These are phyloP conservation scores for Intubia oerlemansii DNA, from an alignment of 2,329 filamentous ascomycete genomes.

Conservation along the genomic window DNA sequence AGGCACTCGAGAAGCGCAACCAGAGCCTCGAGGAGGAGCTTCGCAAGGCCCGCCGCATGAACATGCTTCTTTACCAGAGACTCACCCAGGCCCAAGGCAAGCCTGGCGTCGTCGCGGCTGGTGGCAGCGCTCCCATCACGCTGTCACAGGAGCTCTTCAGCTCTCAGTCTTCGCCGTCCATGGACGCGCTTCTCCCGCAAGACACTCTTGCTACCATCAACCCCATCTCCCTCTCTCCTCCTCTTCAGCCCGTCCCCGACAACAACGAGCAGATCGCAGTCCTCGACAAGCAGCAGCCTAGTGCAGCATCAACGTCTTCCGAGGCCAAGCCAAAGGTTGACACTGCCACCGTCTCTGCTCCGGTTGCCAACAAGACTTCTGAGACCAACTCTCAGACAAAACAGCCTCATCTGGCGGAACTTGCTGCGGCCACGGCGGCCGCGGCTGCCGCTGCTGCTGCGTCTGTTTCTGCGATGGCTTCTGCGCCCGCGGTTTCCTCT, in stretches of 20 bases:
- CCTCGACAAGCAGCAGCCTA: neutral
- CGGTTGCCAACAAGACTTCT: too few species aligned
- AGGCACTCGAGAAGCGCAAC: constrained; percentile 61
- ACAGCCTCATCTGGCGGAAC: neutral
- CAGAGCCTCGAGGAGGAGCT: constrained; percentile 45
- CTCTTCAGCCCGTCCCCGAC: constrained; percentile 30
- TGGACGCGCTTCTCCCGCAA: constrained; percentile 23
- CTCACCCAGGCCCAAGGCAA: constrained; percentile 25
- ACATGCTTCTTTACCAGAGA: constrained; percentile 25
- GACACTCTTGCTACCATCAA: too few species aligned
- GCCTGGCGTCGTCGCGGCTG: constrained; percentile 20
- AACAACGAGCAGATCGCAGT: constrained; percentile 10
- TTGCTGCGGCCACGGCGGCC: constrained; percentile 6
- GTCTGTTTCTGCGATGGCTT: constrained; percentile 11
- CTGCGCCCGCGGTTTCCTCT: constrained; percentile 20
- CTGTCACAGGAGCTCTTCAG: constrained; percentile 37
- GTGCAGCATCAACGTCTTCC: too few species aligned
- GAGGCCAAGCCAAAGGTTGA: too few species aligned
- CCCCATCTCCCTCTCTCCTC: constrained; percentile 38
- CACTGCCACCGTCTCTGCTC: too few species aligned
- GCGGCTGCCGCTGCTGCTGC: constrained; percentile 10
- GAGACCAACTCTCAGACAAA: neutral
- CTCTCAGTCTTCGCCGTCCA: constrained; percentile 17
- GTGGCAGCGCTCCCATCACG: constrained; percentile 24
- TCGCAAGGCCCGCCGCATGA: constrained; percentile 14